Conservation (phyloP, 169 alveolate species). For the Plasmodium reichenowi region DNA sequence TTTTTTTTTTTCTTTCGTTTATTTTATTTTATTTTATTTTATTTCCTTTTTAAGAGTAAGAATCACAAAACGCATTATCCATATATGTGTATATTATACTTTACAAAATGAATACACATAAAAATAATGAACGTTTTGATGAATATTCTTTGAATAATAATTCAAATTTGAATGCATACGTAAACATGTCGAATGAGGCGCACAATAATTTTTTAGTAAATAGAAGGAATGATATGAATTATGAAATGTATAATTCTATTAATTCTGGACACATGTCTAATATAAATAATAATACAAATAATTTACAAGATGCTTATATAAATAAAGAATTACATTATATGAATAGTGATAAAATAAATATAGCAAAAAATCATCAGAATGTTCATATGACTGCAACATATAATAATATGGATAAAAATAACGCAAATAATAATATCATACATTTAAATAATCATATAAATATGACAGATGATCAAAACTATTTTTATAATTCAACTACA, state of each 20-base stretch:
- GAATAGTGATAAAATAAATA: not conserved
- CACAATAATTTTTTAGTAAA: conserved; percentile 9
- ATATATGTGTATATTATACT: not conserved
- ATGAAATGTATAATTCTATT: conserved; percentile 3
- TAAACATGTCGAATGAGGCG: conserved; percentile 5
- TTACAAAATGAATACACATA: conserved; percentile 6
- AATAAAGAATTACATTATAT: conserved; percentile 3
- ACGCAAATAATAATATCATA: not conserved
- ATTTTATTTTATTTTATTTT: too few species aligned
- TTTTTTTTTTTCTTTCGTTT: too few species aligned
- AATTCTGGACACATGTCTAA: not conserved
- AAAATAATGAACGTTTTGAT: conserved; percentile 8
- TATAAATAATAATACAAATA: not conserved
- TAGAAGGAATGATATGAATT: conserved; percentile 7
- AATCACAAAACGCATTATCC: not conserved
- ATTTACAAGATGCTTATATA: not conserved
- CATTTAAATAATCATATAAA: conserved; percentile 4
- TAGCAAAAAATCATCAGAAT: not conserved
- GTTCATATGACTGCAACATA: not conserved
- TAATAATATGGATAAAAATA: not conserved
- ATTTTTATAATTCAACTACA: conserved; percentile 19
- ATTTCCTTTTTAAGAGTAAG: too few species aligned
- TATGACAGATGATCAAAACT: conserved; percentile 27
- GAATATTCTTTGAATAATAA: conserved; percentile 1
- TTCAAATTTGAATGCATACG: not conserved